Evolutionary conservation across 108 stramenopile species (phyloP).

Genomic region (Pseudonitzschia multistriata): DNA sequence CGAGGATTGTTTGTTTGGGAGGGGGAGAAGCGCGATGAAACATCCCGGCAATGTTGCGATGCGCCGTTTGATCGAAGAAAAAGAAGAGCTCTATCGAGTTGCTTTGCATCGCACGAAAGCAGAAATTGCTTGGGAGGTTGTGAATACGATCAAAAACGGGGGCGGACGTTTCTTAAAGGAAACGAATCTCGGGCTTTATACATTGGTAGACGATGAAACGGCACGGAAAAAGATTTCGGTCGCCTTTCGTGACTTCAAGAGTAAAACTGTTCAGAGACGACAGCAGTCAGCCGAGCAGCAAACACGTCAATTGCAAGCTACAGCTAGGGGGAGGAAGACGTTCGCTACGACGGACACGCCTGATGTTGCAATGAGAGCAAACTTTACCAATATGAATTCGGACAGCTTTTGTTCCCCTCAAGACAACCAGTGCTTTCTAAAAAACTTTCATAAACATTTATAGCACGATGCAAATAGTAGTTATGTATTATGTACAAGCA

Average conservation of each 20-base stretch:
- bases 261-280: not conserved
- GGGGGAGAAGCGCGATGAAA: conserved; percentile 2
- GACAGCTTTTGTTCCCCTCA: too few relatives aligned
- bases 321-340: too few relatives aligned
- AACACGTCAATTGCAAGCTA: too few relatives aligned
- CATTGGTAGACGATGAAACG: conserved; percentile 1
- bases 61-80: conserved; percentile 1
- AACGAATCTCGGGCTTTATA: not conserved
- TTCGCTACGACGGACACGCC: too few relatives aligned
- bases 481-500: too few relatives aligned
- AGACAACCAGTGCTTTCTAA: too few relatives aligned
- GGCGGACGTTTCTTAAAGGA: conserved; percentile 14
- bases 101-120: not conserved
- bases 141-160: not conserved
- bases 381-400: too few relatives aligned
- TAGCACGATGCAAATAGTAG: too few relatives aligned
- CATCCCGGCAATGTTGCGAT: conserved; percentile 14
- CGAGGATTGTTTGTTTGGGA: conserved; percentile 19
- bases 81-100: not conserved
- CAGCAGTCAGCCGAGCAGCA: not conserved
- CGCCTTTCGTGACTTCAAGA: conserved; percentile 10
- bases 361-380: too few relatives aligned
- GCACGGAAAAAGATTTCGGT: conserved; percentile 2
- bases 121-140: conserved; percentile 9
- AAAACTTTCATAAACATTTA: too few relatives aligned